phyloP scores from a whole-genome alignment of 345 rosid genomes.

The Salix viminalis region DNA sequence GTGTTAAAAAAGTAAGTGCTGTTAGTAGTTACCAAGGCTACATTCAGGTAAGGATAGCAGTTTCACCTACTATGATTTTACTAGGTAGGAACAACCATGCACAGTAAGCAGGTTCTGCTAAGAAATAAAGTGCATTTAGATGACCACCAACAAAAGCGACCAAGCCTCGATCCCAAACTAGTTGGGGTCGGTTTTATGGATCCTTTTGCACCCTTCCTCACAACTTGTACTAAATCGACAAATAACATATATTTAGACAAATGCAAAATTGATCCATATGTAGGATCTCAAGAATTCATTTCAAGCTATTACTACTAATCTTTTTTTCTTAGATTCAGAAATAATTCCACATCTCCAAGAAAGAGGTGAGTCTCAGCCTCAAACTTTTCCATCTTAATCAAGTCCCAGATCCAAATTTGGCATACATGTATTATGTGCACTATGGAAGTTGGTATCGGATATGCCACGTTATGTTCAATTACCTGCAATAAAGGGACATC shows the following conservation, averaged over 20 bases:
- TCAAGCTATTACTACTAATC: neutral
- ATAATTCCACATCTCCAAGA: neutral
- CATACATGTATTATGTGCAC: neutral
- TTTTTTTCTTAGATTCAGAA: neutral
- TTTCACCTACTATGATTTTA: neutral
- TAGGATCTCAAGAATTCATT: neutral
- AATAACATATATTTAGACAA: neutral
- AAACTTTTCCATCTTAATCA: neutral
- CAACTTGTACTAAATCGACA: neutral
- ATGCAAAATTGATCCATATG: neutral
- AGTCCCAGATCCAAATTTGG: neutral
- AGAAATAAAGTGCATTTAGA: neutral
- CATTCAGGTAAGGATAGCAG: neutral
- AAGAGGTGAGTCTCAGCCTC: neutral
- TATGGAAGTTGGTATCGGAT: neutral
- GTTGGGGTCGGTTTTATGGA: neutral
- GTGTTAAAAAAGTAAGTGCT: neutral
- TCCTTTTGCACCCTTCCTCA: neutral
- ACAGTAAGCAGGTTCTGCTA: neutral
- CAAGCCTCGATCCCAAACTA: neutral
- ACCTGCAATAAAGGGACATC: conserved; percentile 97
- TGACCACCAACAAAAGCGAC: neutral
- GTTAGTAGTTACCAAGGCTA: neutral
- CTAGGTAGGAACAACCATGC: neutral
- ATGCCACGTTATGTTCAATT: conserved; percentile 4